phyloP scores from a whole-genome alignment of 2,329 filamentous ascomycete genomes.

The Elsinoe ampelina region DNA sequence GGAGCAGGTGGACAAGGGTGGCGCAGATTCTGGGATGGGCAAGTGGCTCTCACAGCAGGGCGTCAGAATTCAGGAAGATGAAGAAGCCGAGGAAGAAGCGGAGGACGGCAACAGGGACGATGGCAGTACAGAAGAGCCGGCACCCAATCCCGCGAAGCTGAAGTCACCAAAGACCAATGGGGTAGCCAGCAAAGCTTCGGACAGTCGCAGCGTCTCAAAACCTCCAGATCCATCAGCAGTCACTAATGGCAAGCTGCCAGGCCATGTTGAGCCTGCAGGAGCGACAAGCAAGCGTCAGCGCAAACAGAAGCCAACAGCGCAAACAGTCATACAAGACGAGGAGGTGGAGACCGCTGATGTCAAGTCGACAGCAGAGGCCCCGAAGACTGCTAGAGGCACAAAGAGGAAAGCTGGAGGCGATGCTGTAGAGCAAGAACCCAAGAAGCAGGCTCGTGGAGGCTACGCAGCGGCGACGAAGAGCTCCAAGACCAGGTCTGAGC shows the following conservation, averaged over 20 bases:
- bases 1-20: constrained; percentile 24
- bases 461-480: constrained; percentile 30
- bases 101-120: not conserved
- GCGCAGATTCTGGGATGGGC: constrained; percentile 21
- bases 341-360: not conserved
- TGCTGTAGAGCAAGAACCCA: constrained; percentile 21
- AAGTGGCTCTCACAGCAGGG: constrained; percentile 28
- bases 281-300: constrained; percentile 14
- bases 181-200: not conserved
- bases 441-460: constrained; percentile 23
- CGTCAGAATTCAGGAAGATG: constrained; percentile 20
- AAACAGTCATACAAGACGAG: constrained; percentile 16
- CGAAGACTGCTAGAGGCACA: constrained; percentile 7
- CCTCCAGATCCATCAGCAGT: too few relatives aligned
- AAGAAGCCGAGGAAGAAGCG: constrained; percentile 23
- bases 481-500: constrained; percentile 23
- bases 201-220: not conserved
- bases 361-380: not conserved
- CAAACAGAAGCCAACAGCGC: constrained; percentile 24
- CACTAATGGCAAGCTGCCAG: too few relatives aligned
- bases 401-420: constrained; percentile 27
- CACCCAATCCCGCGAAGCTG: not conserved
- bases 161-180: not conserved
- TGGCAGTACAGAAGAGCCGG: not conserved
- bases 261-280: not conserved